phyloP scores from a whole-genome alignment of 495 filamentous ascomycete genomes.

The Jackrogersella minutella region DNA sequence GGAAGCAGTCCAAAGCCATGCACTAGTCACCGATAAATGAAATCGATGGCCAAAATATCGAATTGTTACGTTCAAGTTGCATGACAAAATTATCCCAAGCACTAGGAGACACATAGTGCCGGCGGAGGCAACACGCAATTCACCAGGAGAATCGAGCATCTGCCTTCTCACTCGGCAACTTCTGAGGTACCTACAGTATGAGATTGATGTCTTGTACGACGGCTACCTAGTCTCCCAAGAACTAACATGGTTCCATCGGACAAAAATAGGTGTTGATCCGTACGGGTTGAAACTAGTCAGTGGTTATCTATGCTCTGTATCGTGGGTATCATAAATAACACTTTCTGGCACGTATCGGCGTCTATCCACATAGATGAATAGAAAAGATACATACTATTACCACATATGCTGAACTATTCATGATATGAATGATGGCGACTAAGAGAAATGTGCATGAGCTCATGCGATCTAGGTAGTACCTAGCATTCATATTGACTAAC shows the following conservation, averaged over 20 bases:
- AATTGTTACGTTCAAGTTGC: background rate
- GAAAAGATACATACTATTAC: background rate
- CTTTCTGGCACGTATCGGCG: background rate
- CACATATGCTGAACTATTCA: background rate
- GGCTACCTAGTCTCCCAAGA: too few relatives aligned
- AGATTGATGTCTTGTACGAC: background rate
- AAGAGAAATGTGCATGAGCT: background rate
- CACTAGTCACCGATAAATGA: background rate
- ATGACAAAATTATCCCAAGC: background rate
- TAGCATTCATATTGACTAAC: background rate
- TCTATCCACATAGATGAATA: background rate
- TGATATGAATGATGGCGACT: background rate
- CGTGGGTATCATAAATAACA: background rate
- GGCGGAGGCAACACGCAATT: background rate
- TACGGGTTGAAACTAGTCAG: background rate
- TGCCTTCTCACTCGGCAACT: too few relatives aligned
- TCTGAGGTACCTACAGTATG: too few relatives aligned
- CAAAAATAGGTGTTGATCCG: background rate
- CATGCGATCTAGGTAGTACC: too few relatives aligned
- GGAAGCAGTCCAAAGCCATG: background rate
- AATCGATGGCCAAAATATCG: background rate
- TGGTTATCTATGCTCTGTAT: background rate
- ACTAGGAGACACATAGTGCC: background rate
- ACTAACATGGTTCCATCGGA: background rate
- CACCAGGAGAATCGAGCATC: too few relatives aligned